phyloP scores from a whole-genome alignment of 306 rosid genomes.

The Mimosa bimucronata region DNA sequence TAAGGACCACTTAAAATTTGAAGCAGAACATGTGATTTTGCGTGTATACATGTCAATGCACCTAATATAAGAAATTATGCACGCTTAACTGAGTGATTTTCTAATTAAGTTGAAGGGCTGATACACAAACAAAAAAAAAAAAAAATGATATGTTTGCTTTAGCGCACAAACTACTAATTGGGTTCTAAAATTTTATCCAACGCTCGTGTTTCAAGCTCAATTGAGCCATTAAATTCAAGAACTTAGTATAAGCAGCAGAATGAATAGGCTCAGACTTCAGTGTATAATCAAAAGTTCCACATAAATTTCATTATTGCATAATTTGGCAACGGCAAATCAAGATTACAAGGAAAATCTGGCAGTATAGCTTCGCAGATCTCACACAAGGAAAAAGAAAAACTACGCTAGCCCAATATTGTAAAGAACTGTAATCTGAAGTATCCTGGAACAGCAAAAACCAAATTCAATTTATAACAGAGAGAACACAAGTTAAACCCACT shows the following conservation, averaged over 20 bases:
- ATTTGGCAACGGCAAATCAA: not conserved
- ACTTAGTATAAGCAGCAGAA: not conserved
- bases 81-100: conserved; percentile 47
- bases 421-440: not conserved
- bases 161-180: conserved; percentile 2
- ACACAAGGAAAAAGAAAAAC: not conserved
- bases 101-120: conserved; percentile 8
- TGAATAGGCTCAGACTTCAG: conserved; percentile 6
- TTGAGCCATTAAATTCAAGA: not conserved
- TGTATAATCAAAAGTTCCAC: not conserved
- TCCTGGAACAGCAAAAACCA: not conserved
- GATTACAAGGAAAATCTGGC: not conserved
- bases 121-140: no score
- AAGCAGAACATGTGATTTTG: conserved; percentile 33
- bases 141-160: not conserved
- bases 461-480: not conserved
- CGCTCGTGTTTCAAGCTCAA: not conserved
- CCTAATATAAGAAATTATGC: conserved; percentile 49
- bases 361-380: not conserved
- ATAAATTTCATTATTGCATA: not conserved
- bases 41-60: conserved; percentile 58
- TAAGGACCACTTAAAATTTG: not conserved
- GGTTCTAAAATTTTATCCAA: conserved; percentile 1
- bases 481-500: not conserved
- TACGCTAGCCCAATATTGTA: not conserved